Base-by-base conservation (phyloP, 768 basidiomycete genomes). In the Leccinum rimulosum region DNA sequence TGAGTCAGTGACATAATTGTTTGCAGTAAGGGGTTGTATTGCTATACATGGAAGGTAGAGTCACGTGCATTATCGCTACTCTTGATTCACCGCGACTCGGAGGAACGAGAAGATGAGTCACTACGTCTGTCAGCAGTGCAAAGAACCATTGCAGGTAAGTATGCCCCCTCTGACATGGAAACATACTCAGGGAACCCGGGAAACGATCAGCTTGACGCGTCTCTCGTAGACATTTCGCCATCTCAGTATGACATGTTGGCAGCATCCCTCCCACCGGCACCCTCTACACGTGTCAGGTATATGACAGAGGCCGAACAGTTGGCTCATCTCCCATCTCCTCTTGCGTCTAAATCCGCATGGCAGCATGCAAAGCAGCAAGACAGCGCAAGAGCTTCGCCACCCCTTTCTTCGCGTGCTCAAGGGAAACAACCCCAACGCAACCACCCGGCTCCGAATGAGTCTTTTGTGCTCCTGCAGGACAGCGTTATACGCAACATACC, bases 391-490 rank as follows among this genome's bases (percentile, higher is more conserved):
- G 58, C 67, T 31, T 70, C 77, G 2, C 66, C 69, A 68, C 69
- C 79, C 25, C 72, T 82, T 52, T 84, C 86, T 35, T 71, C 82
- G 61, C 84, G 81, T 65, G 78, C 81, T 27, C 82, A 82, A 71
- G 82, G 80, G 62, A 89, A 86, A 67, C 86, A 84, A 62, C 76
- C 82, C 19, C 83, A 83, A 66, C 82, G 80, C 59, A 76, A 66
- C 47, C 72, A 78, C 19, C 79, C 75, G 33, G 78, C 83, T 45
- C 90, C 93, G 7, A 89, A 84, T 66, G 93, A 95, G 73, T 96
- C 94, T 27, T 97, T 95, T 74, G 91, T 97, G 59, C 81, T 97
- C 47, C 79, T 95, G 28, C 89, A 93, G 71, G 93, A 95, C 68
- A 93, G 91, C 64, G 77, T 90, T 58, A 80, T 92, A 65, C 81